Evolutionary conservation across 2,329 filamentous ascomycete species (phyloP).

Genomic region (Verticillium dahliae): DNA sequence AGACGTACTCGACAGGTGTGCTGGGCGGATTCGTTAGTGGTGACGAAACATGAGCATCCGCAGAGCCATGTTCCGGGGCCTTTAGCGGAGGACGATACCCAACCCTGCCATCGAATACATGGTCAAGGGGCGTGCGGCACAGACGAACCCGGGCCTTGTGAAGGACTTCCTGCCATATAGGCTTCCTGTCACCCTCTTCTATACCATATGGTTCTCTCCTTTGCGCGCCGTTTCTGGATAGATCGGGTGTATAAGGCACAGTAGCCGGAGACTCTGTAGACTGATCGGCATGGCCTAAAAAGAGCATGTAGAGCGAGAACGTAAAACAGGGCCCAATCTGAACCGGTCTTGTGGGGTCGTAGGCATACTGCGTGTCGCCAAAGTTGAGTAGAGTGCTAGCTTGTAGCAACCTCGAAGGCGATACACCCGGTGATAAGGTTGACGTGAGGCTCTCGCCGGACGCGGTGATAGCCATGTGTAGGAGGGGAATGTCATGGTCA

Average conservation of each 20-base stretch:
- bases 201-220: constrained; percentile 28
- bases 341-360: constrained; percentile 54
- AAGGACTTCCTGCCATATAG: constrained; percentile 93
- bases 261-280: constrained; percentile 17
- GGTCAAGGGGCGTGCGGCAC: constrained; percentile 55
- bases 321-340: constrained; percentile 86
- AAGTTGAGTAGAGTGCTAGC: constrained; percentile 86
- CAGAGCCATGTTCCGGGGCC: not conserved
- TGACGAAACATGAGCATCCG: not conserved
- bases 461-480: constrained; percentile 90
- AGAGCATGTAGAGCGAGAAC: constrained; percentile 91
- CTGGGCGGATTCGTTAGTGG: not conserved
- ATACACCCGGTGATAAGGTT: constrained; percentile 73
- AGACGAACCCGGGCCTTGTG: constrained; percentile 87
- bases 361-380: constrained; percentile 76
- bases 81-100: constrained; percentile 19
- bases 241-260: not conserved
- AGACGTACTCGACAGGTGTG: constrained; percentile 49
- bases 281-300: constrained; percentile 61
- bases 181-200: constrained; percentile 50
- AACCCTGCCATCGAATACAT: constrained; percentile 32
- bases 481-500: constrained; percentile 83
- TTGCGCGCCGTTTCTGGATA: not conserved
- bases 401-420: constrained; percentile 83
- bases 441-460: constrained; percentile 84